A percentile compares a stretch with the other conserved stretches of the same genome.
Conservation (phyloP, 768 basidiomycete genomes). For the Pulveroboletus sp. region DNA sequence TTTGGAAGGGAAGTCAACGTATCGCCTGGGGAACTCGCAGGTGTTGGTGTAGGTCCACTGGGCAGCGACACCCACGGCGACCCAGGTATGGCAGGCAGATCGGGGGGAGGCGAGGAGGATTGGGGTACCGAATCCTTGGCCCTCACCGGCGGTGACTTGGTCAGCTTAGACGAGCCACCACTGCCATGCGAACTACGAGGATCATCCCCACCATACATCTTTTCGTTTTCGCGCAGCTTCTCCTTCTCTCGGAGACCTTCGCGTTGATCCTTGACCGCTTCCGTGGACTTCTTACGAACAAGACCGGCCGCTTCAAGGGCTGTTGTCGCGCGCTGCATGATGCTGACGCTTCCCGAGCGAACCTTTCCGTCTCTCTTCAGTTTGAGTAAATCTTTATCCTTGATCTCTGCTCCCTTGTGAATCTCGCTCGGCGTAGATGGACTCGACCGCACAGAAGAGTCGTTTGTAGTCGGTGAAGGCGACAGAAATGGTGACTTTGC, state of each 20-base stretch:
- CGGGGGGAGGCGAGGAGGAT: constrained; percentile 51
- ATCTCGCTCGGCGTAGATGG: constrained; percentile 68
- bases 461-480: constrained; percentile 49
- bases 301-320: constrained; percentile 82
- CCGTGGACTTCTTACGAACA: constrained; percentile 76
- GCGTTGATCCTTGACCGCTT: constrained; percentile 62
- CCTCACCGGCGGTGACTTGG: constrained; percentile 65
- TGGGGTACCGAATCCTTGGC: constrained; percentile 40
- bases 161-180: constrained; percentile 51
- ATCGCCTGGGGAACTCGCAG: constrained; percentile 49
- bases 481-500: constrained; percentile 51
- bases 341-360: constrained; percentile 87
- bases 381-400: constrained; percentile 46
- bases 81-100: constrained; percentile 36
- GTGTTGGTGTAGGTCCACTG: constrained; percentile 37
- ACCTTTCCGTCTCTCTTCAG: constrained; percentile 53
- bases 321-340: constrained; percentile 93
- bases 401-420: constrained; percentile 43
- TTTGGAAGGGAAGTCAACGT: constrained; percentile 47
- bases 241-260: constrained; percentile 42
- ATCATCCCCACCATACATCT: constrained; percentile 46
- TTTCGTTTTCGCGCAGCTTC: constrained; percentile 41
- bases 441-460: constrained; percentile 50
- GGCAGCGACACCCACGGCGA: constrained; percentile 70
- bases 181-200: constrained; percentile 63